Evolutionary conservation across 2,329 filamentous ascomycete genomes (phyloP).

Genomic region (Clathrospora elynae): DNA sequence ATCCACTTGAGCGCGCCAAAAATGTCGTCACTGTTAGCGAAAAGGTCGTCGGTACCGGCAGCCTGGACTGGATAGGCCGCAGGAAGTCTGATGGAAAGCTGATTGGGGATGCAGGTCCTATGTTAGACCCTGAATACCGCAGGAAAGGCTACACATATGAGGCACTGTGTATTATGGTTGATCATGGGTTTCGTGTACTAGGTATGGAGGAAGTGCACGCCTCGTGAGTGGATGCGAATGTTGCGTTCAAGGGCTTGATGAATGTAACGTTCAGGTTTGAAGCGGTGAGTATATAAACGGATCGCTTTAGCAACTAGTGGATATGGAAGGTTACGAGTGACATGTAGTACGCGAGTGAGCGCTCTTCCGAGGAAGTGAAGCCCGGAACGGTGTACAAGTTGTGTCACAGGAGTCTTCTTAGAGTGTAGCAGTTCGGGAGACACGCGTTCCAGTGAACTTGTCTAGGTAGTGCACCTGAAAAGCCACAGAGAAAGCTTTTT

Average conservation of each 20-base stretch:
- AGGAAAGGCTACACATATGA: conserved; percentile 1
- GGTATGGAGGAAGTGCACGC: conserved; percentile 3
- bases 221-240: conserved; percentile 1
- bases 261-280: neutral
- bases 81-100: conserved; percentile 2
- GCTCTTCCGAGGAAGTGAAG: no score
- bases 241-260: conserved; percentile 4
- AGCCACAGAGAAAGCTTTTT: no score
- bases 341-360: no score
- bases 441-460: no score
- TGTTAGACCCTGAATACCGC: neutral
- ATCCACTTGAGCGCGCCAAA: no score
- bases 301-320: no score
- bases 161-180: conserved; percentile 3
- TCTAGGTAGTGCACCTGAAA: no score
- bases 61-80: conserved; percentile 2
- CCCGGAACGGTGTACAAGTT: no score
- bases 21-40: neutral
- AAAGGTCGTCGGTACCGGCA: neutral
- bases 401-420: no score
- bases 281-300: no score
- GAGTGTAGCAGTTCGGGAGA: no score
- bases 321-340: no score
- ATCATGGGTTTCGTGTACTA: conserved; percentile 4
- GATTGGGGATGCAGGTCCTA: conserved; percentile 3